phyloP scores from a whole-genome alignment of 148 eudicot genomes.

The Simmondsia chinensis region DNA sequence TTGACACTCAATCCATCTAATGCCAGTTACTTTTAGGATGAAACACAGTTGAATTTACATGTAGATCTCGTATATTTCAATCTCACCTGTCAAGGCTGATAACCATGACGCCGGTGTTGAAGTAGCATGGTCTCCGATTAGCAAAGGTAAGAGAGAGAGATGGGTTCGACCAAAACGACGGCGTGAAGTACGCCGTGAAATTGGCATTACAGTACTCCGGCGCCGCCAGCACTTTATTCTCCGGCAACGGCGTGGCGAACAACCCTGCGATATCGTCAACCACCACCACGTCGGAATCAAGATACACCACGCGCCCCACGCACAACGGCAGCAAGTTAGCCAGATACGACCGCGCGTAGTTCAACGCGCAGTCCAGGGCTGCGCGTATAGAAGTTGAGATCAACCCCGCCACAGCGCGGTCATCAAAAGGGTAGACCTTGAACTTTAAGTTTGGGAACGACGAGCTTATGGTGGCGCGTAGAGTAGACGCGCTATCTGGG shows the following conservation, averaged over 20 bases:
- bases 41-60: too few species aligned
- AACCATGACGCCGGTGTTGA: slow-evolving; percentile 79
- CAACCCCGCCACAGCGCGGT: slow-evolving; percentile 34
- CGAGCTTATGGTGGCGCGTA: slow-evolving; percentile 35
- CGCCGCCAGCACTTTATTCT: slow-evolving; percentile 43
- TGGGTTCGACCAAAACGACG: slow-evolving; percentile 67
- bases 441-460: slow-evolving; percentile 61
- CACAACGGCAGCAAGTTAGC: slow-evolving; percentile 48
- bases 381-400: slow-evolving; percentile 85
- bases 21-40: too few species aligned
- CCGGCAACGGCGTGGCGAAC: slow-evolving; percentile 19
- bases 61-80: too few species aligned
- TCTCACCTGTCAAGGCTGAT: slow-evolving; percentile 46
- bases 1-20: too few species aligned
- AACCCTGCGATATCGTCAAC: slow-evolving; percentile 53
- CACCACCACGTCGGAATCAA: slow-evolving; percentile 62
- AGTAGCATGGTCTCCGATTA: slow-evolving; percentile 52
- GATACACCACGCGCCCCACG: slow-evolving; percentile 48
- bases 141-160: slow-evolving; percentile 47
- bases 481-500: slow-evolving; percentile 21
- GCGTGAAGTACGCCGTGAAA: slow-evolving; percentile 60
- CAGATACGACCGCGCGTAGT: slow-evolving; percentile 63
- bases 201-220: slow-evolving; percentile 81
- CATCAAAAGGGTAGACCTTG: slow-evolving; percentile 48
- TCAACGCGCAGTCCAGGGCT: slow-evolving; percentile 76